These are phyloP conservation scores for Helotiales sp. DNA, from an alignment of 2,329 filamentous ascomycete species.

Conservation along the genomic window DNA sequence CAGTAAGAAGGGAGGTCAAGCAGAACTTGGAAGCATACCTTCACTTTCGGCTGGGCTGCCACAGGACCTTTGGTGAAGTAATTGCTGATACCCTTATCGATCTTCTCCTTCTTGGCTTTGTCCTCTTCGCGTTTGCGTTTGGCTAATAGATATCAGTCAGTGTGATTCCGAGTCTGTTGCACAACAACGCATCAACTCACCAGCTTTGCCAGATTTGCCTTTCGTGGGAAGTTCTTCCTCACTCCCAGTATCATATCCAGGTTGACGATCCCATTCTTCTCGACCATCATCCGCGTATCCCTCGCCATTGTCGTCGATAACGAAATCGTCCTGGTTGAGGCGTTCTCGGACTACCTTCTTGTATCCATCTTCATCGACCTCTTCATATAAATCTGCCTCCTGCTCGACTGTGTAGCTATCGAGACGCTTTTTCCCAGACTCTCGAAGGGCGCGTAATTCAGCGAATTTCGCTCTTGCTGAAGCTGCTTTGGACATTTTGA, in stretches of 20 bases:
- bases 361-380: slow-evolving; percentile 95
- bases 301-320: slow-evolving; percentile 96
- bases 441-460: slow-evolving; percentile 80
- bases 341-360: slow-evolving; percentile 91
- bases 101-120: slow-evolving; percentile 79
- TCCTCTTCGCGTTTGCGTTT: slow-evolving; percentile 90
- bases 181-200: slow-evolving; percentile 19
- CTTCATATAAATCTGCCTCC: slow-evolving; percentile 84
- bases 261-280: slow-evolving; percentile 78
- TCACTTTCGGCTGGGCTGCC: slow-evolving; percentile 71
- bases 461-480: slow-evolving; percentile 55
- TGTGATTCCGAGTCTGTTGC: background rate
- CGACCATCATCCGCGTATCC: slow-evolving; percentile 96
- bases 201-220: slow-evolving; percentile 50
- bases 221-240: slow-evolving; percentile 60
- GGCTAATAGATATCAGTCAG: slow-evolving; percentile 49
- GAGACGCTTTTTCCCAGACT: slow-evolving; percentile 87
- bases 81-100: slow-evolving; percentile 88
- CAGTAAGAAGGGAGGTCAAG: slow-evolving; percentile 14
- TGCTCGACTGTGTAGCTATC: slow-evolving; percentile 86
- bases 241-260: slow-evolving; percentile 71
- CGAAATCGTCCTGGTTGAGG: slow-evolving; percentile 93
- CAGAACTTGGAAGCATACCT: slow-evolving; percentile 55
- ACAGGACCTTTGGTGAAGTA: slow-evolving; percentile 83
- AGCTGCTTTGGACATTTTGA: slow-evolving; percentile 36